Evolutionary conservation across 225 moss, liverwort and hornwort genomes (phyloP).

Genomic region (Antitrichia curtipendula): DNA sequence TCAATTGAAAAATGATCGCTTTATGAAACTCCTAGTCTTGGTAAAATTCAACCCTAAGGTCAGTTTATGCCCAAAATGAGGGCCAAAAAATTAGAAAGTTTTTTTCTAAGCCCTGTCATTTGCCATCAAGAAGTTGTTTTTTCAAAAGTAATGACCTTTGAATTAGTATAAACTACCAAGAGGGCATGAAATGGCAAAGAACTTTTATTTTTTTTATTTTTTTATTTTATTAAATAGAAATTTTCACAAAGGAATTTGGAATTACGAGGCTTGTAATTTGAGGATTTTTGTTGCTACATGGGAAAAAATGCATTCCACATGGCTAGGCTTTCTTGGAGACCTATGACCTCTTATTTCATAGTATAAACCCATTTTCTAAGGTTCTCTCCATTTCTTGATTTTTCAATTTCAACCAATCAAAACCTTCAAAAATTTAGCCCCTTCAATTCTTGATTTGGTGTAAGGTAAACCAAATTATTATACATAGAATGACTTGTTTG

Average conservation of each 20-base stretch:
- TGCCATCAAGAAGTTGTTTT: rapidly evolving
- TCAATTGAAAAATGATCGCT: rapidly evolving
- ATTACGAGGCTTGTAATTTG: background rate
- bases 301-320: background rate
- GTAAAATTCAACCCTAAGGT: background rate
- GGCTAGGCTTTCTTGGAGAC: rapidly evolving
- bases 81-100: background rate
- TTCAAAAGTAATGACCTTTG: background rate
- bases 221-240: too few species aligned
- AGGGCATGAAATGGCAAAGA: background rate
- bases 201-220: too few species aligned
- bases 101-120: background rate
- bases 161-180: background rate
- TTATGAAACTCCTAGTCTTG: background rate
- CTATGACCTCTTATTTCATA: background rate
- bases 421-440: background rate
- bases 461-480: background rate
- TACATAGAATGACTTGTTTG: background rate
- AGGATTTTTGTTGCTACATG: too few species aligned
- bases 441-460: background rate
- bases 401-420: background rate
- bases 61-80: background rate
- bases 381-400: background rate
- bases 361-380: background rate
- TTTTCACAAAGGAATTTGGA: rapidly evolving